These are phyloP conservation scores for Scopulariopsis brevicaulis DNA, from an alignment of 2,329 filamentous ascomycete species.

Conservation along the genomic window DNA sequence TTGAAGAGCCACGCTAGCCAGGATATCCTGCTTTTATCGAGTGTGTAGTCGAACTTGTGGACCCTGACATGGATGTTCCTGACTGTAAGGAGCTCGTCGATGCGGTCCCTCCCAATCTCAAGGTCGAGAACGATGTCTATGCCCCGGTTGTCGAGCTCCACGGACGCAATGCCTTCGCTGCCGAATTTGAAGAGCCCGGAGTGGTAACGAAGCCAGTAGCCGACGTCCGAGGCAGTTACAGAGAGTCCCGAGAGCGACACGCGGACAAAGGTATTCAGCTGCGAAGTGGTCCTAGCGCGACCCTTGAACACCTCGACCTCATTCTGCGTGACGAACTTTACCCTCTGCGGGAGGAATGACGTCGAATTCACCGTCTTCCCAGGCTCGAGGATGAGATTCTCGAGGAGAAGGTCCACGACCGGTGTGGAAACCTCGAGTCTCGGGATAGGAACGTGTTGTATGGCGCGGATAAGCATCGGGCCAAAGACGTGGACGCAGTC, in stretches of 20 bases:
- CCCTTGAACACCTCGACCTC: constrained; percentile 78
- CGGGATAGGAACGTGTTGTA: constrained; percentile 85
- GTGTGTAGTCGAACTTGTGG: constrained; percentile 73
- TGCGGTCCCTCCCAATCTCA: constrained; percentile 64
- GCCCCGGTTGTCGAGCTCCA: constrained; percentile 75
- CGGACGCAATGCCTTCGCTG: constrained; percentile 77
- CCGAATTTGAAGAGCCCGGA: constrained; percentile 62
- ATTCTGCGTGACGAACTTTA: constrained; percentile 75
- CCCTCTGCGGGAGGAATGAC: constrained; percentile 78
- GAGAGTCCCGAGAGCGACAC: constrained; percentile 76
- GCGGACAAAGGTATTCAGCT: constrained; percentile 59
- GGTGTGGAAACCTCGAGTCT: constrained; percentile 80
- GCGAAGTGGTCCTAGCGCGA: constrained; percentile 47
- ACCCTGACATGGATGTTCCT: constrained; percentile 68
- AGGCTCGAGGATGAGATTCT: constrained; percentile 85
- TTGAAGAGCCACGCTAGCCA: constrained; percentile 76
- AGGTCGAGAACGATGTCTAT: constrained; percentile 79
- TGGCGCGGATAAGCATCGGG: constrained; percentile 60
- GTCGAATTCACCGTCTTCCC: constrained; percentile 73
- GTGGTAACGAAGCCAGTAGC: constrained; percentile 79
- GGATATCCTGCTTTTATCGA: constrained; percentile 64
- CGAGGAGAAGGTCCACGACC: constrained; percentile 72
- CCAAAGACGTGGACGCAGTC: constrained; percentile 74
- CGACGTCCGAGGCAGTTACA: constrained; percentile 73
- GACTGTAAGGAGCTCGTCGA: constrained; percentile 75